Evolutionary conservation across 345 rosid species (phyloP).

Genomic region (Moringa oleifera): DNA sequence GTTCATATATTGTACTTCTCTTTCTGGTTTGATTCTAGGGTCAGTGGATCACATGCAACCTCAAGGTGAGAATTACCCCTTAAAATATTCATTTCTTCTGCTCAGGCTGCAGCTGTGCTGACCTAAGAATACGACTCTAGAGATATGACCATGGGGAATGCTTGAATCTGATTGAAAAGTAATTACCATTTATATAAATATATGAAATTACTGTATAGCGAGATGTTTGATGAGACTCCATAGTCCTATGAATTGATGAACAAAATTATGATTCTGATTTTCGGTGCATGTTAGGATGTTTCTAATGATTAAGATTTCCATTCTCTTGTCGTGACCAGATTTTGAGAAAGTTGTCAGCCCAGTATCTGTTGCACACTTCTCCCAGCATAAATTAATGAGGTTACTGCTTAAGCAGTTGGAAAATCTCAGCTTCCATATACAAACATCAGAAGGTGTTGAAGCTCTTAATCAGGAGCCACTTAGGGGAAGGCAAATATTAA

Average conservation of each 20-base stretch:
- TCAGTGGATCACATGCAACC: slow-evolving; percentile 96
- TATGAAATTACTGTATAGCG: neutral
- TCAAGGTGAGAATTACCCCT: slow-evolving; percentile 53
- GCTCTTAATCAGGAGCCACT: slow-evolving; percentile 23
- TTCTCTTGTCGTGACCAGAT: slow-evolving; percentile 42
- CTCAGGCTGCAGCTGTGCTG: neutral
- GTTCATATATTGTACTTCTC: slow-evolving; percentile 84
- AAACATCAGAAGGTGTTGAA: slow-evolving; percentile 23
- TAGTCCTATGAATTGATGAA: too few species aligned
- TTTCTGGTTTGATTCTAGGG: slow-evolving; percentile 80
- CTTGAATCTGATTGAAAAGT: neutral
- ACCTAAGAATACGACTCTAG: neutral
- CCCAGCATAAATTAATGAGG: slow-evolving; percentile 69
- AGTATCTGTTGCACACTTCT: slow-evolving; percentile 83
- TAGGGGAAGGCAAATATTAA: slow-evolving; percentile 46
- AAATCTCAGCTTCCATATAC: slow-evolving; percentile 42
- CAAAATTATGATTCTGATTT: too few species aligned
- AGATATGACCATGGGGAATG: neutral
- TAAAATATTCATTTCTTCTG: neutral
- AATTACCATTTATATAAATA: too few species aligned
- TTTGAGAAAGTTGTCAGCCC: slow-evolving; percentile 82
- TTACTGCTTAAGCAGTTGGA: slow-evolving; percentile 66
- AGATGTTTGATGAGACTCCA: neutral
- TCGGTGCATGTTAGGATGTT: neutral
- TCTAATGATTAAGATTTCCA: slow-evolving; percentile 1